Evolutionary conservation across 2,329 filamentous ascomycete genomes (phyloP), one percentile per base, ranked within the genome.

Genomic region (Colletotrichum cuscutae): DNA sequence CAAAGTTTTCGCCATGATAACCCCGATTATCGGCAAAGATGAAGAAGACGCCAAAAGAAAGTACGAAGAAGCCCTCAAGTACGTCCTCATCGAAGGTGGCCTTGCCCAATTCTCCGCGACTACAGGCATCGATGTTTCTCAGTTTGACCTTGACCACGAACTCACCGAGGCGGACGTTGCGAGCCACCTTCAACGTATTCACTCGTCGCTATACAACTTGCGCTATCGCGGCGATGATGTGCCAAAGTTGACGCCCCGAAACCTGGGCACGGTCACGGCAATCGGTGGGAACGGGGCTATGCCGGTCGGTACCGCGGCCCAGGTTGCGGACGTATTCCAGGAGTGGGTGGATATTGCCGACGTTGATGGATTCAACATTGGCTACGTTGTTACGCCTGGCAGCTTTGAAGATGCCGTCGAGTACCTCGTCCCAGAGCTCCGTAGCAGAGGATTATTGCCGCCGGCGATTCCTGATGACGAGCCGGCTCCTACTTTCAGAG

Each of bases 111-210:
- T 90, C 74, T 86, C 84, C 37, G 88, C 88, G 1, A 90, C 87
- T 85, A 89, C 89, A 0, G 89, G 89, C 0, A 90, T 91, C 70
- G 89, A 91, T 75, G 82, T 91, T 32, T 88, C 86, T 3, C 84
- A 84, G 75, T 85, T 91, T 54, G 88, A 89, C 0, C 77, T 90
- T 0, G 90, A 91, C 73, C 85, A 90, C 74, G 87, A 89, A n/a
- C 83, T 92, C 72, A 88, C 85, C 0, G 85, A 85, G 0, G 86
- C 84, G 5, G 87, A 91, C 72, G 63, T 71, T 56, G 89, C 88
- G 0, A 81, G 82, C 3, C 88, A 90, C 73, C 86, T 86, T 12
- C 80, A 87, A 73, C 87, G 85, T 72, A 82, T 89, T 1, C 85
- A 83, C 42, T 87, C 86, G 58, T 80, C 86, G 7, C 79, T 89